phyloP scores from a whole-genome alignment of 139 green algal genomes.

The Tetradesmus lagerheimii region DNA sequence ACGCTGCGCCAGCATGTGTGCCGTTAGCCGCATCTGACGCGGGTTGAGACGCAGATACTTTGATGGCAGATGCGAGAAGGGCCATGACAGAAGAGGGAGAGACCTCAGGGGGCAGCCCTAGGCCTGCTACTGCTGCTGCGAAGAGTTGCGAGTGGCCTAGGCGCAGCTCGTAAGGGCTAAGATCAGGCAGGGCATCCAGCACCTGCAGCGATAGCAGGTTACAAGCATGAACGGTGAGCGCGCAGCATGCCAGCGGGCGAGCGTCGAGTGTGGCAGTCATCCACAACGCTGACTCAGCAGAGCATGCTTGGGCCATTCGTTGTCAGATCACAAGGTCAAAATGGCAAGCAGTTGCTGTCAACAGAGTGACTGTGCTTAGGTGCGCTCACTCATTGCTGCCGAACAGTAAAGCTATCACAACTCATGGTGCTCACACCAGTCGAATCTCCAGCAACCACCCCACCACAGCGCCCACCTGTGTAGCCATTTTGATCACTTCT shows the following conservation, averaged over 20 bases:
- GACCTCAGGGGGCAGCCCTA: conserved; percentile 20
- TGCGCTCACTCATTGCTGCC: no score
- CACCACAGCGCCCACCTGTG: conserved; percentile 30
- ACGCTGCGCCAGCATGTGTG: conserved; percentile 31
- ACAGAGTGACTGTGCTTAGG: no score
- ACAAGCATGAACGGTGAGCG: no score
- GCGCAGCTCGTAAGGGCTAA: conserved; percentile 65
- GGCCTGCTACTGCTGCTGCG: conserved; percentile 44
- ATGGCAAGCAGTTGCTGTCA: no score
- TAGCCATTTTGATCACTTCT: conserved; percentile 27
- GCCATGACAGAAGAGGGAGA: conserved; percentile 38
- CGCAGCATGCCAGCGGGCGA: no score
- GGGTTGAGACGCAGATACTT: conserved; percentile 12
- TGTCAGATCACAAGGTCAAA: no score
- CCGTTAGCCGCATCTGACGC: not conserved
- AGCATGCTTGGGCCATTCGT: no score
- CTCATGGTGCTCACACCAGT: no score
- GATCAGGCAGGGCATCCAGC: conserved; percentile 53
- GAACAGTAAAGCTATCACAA: no score
- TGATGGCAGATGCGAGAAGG: conserved; percentile 4
- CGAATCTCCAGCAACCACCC: not conserved
- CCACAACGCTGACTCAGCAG: no score
- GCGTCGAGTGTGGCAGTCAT: no score
- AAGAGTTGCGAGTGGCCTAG: conserved; percentile 73
- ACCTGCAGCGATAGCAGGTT: conserved; percentile 34